Percentiles rank a stretch among this genome's conserved stretches.
Conservation (phyloP, 2,329 filamentous ascomycete species). For the Calonectria honghensis region DNA sequence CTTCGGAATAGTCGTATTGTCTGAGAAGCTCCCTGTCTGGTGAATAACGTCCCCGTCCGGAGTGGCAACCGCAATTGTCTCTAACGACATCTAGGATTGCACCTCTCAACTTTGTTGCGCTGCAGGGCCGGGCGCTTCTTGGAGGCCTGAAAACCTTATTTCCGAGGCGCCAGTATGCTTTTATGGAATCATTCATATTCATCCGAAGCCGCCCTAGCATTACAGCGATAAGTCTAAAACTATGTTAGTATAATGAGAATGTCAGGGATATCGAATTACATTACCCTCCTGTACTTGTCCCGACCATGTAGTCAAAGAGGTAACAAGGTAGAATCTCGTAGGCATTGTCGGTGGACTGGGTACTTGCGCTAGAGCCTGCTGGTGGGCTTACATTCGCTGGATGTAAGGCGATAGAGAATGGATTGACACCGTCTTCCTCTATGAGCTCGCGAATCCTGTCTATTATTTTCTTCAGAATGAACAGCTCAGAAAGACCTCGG, state of each 20-base stretch:
- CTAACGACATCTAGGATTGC: background rate
- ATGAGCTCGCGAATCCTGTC: background rate
- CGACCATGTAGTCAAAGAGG: constrained; percentile 22
- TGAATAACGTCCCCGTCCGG: background rate
- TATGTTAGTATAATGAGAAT: background rate
- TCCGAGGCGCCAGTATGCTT: constrained; percentile 11
- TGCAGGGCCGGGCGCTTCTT: background rate
- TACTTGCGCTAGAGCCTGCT: no score
- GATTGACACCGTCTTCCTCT: background rate
- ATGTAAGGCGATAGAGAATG: background rate
- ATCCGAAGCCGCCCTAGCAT: constrained; percentile 19
- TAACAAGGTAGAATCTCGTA: constrained; percentile 13
- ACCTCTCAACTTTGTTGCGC: background rate
- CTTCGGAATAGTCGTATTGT: constrained; percentile 13
- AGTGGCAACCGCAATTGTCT: background rate
- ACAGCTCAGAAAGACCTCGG: background rate
- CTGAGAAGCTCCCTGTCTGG: background rate
- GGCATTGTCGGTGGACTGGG: fast-evolving
- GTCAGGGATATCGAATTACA: background rate
- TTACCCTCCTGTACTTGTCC: constrained; percentile 21
- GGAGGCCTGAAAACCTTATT: constrained; percentile 8
- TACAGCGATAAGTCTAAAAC: background rate
- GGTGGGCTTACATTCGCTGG: background rate
- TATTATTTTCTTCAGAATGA: background rate
- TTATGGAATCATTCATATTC: constrained; percentile 6